Evolutionary conservation across 345 rosid genomes (phyloP).

Genomic region (Nasturtium officinale): DNA sequence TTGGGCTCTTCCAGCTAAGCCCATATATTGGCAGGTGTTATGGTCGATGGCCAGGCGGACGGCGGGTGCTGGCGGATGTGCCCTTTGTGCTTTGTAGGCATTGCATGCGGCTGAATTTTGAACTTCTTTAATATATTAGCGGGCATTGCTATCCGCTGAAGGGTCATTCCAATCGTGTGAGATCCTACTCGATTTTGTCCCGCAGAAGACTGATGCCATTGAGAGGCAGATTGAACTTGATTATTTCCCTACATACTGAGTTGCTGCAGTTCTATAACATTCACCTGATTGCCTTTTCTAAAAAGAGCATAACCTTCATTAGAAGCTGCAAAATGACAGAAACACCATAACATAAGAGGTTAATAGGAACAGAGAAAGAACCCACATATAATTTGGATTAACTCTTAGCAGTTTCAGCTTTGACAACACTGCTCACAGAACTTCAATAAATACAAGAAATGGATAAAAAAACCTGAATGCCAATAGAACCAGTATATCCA

Average conservation of each 20-base stretch:
- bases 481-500: too few relatives aligned
- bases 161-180: slow-evolving; percentile 57
- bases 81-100: too few relatives aligned
- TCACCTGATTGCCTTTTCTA: slow-evolving; percentile 54
- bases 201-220: slow-evolving; percentile 56
- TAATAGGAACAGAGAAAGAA: background rate
- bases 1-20: too few relatives aligned
- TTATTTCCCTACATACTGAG: slow-evolving; percentile 48
- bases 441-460: background rate
- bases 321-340: slow-evolving; percentile 50
- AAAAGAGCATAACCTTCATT: slow-evolving; percentile 52
- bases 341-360: slow-evolving; percentile 22
- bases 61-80: too few relatives aligned
- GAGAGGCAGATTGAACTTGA: slow-evolving; percentile 48
- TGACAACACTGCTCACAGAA: slow-evolving; percentile 14
- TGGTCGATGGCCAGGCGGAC: too few relatives aligned
- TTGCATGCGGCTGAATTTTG: too few relatives aligned
- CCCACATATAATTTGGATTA: background rate
- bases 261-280: slow-evolving; percentile 47
- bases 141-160: slow-evolving; percentile 49
- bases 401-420: slow-evolving; percentile 6
- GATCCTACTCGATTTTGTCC: slow-evolving; percentile 52
- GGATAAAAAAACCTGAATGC: too few relatives aligned
- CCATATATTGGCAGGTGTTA: too few relatives aligned
- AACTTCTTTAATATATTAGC: too few relatives aligned